Conservation (phyloP, 768 basidiomycete species). For the Phaffia tasmanica region DNA sequence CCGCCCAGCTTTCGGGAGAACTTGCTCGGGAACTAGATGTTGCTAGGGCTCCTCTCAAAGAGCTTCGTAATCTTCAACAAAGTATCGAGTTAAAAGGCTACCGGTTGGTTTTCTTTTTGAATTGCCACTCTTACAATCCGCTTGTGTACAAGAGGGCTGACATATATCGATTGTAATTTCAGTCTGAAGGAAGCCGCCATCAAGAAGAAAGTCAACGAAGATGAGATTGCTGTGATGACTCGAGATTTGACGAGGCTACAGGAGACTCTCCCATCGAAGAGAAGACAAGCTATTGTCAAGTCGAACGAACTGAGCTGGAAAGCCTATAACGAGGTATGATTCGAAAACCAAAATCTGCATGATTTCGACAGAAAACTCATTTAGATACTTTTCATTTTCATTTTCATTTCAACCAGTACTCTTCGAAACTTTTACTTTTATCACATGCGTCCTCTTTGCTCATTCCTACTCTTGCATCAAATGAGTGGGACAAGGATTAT, state of each 20-base stretch:
- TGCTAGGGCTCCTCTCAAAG: slow-evolving; percentile 10
- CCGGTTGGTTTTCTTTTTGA: not conserved
- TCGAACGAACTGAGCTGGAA: slow-evolving; percentile 7
- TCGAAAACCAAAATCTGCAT: no score
- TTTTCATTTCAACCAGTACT: slow-evolving; percentile 8
- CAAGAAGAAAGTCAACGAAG: not conserved
- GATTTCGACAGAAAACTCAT: no score
- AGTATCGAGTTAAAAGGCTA: not conserved
- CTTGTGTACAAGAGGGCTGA: no score
- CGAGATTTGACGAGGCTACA: slow-evolving; percentile 1
- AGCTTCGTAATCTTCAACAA: slow-evolving; percentile 6
- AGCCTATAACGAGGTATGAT: slow-evolving; percentile 13
- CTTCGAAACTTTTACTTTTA: slow-evolving; percentile 11
- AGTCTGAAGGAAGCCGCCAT: slow-evolving; percentile 1
- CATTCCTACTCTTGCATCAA: slow-evolving; percentile 1
- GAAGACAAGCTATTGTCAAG: slow-evolving; percentile 5
- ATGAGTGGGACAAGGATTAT: slow-evolving; percentile 19
- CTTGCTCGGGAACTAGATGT: slow-evolving; percentile 9
- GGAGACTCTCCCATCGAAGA: not conserved
- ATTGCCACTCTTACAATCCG: not conserved
- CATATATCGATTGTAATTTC: not conserved
- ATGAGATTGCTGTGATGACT: slow-evolving; percentile 1
- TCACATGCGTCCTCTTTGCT: slow-evolving; percentile 16
- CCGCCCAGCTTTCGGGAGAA: slow-evolving; percentile 10
- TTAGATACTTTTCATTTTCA: no score